Conservation (phyloP, 352 stramenopile species). For the Pythium sukuiense region DNA sequence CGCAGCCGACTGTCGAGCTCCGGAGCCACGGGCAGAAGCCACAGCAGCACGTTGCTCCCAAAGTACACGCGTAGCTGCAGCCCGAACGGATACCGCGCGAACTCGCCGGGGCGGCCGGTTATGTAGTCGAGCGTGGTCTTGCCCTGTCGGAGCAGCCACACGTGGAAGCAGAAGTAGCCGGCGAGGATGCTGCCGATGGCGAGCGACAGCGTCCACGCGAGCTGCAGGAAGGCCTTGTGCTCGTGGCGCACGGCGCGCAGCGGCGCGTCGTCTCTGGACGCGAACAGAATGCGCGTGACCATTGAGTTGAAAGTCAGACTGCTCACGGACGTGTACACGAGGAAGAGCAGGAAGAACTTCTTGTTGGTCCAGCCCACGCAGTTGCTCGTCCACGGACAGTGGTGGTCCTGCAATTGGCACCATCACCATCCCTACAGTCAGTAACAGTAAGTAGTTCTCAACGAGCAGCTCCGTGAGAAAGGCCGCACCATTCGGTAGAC, state of each 20-base stretch:
- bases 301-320: conserved; percentile 62
- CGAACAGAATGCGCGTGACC: conserved; percentile 31
- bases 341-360: conserved; percentile 82
- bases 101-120: conserved; percentile 46
- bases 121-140: conserved; percentile 83
- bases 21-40: conserved; percentile 58
- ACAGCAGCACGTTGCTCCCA: conserved; percentile 49
- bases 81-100: conserved; percentile 40
- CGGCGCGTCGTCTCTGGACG: neutral
- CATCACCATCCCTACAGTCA: neutral
- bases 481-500: conserved; percentile 68
- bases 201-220: conserved; percentile 52
- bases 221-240: conserved; percentile 37
- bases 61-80: conserved; percentile 72
- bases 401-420: conserved; percentile 49
- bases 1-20: conserved; percentile 20
- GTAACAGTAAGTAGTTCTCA: neutral
- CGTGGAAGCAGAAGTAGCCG: conserved; percentile 75
- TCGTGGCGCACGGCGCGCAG: conserved; percentile 16
- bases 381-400: conserved; percentile 85
- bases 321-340: conserved; percentile 71
- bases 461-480: neutral
- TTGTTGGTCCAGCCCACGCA: conserved; percentile 87
- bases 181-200: conserved; percentile 53
- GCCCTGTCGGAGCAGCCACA: conserved; percentile 64